Base-by-base conservation (phyloP, 129 eudicot species). In the Erigeron canadensis region DNA sequence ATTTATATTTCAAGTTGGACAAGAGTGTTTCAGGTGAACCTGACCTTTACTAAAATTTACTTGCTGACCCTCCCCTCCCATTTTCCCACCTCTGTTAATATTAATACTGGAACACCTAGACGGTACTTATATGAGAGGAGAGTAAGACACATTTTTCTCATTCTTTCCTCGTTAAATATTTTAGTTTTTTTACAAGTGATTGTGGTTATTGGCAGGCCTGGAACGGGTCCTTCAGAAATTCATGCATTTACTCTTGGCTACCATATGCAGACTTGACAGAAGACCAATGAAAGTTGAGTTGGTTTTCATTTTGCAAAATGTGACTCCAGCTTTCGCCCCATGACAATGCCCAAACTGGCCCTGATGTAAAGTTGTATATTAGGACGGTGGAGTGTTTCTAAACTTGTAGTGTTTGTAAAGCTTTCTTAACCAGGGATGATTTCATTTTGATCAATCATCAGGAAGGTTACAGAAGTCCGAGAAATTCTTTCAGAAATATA, bases 181-280 rank as follows among this genome's bases (percentile, higher is more conserved):
- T 21, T 62, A 7, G 60, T 71, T 34, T n/a, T 54, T 70, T 69
- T 21, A 62, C 40, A 15, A 39, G 45, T 7, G 41, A 41, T 38
- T 22, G 54, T 75, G 23, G 69, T 60, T 63, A 21, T 62, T 67
- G 51, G 65, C 96, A 93, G 98, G 89, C 91, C 98, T 34, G 96
- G 96, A 16, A 89, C 98, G 12, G 82, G 96, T 81, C 96, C 98
- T 51, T 87, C 96, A 13, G 98, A 84, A 67, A 93, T 89, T 74
- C 83, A 75, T 68, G 95, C 91, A 7, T 89, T 83, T 82, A 89
- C 95, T 21, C 83, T 93, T 5, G 98, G 87, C 75, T 66, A 84
- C 75, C 98, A 89, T 84, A 44, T 88, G 71, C 82, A 59, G 68
- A 77, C 86, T 61, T 91, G 83, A 86, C 55, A 18, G 44, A 42